Conservation (phyloP, 2,329 filamentous ascomycete genomes). For the Ophiostoma australiae region DNA sequence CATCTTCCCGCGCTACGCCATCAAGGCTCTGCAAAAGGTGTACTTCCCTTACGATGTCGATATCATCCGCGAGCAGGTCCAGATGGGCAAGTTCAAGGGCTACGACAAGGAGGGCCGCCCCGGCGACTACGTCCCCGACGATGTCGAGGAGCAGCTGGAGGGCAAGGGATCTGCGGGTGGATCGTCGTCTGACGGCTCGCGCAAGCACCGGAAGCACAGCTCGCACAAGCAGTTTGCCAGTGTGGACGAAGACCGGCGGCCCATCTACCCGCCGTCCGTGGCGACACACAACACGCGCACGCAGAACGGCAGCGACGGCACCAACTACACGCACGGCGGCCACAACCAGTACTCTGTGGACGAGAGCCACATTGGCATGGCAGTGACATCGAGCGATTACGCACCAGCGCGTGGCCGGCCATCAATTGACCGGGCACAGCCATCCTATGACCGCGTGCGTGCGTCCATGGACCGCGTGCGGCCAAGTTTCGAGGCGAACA, state of each 20-base stretch:
- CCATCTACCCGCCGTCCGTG: slow-evolving; percentile 89
- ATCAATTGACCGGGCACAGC: slow-evolving; percentile 66
- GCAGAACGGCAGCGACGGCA: slow-evolving; percentile 90
- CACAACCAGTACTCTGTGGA: slow-evolving; percentile 41
- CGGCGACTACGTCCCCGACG: slow-evolving; percentile 27
- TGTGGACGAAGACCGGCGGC: slow-evolving; percentile 80
- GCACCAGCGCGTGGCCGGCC: slow-evolving; percentile 17
- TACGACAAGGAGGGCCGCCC: slow-evolving; percentile 43
- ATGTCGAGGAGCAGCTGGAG: slow-evolving; percentile 44
- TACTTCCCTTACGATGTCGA: slow-evolving; percentile 91
- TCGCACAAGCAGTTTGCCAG: slow-evolving; percentile 54
- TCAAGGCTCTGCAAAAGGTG: slow-evolving; percentile 88
- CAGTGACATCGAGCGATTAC: slow-evolving; percentile 36
- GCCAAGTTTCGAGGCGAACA: slow-evolving; percentile 78
- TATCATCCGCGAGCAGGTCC: slow-evolving; percentile 89
- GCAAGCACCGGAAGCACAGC: slow-evolving; percentile 46
- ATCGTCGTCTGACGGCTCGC: slow-evolving; percentile 54
- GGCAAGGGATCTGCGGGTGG: slow-evolving; percentile 23
- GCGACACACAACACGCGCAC: slow-evolving; percentile 77
- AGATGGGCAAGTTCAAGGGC: slow-evolving; percentile 74
- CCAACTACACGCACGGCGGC: slow-evolving; percentile 56
- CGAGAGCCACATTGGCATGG: slow-evolving; percentile 56
- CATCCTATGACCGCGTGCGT: slow-evolving; percentile 83
- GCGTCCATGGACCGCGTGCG: slow-evolving; percentile 82
- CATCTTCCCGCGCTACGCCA: slow-evolving; percentile 77